Evolutionary conservation across 2,329 filamentous ascomycete genomes (phyloP), one percentile per base, ranked within the genome.

Genomic region (Lecanicillium sp.): DNA sequence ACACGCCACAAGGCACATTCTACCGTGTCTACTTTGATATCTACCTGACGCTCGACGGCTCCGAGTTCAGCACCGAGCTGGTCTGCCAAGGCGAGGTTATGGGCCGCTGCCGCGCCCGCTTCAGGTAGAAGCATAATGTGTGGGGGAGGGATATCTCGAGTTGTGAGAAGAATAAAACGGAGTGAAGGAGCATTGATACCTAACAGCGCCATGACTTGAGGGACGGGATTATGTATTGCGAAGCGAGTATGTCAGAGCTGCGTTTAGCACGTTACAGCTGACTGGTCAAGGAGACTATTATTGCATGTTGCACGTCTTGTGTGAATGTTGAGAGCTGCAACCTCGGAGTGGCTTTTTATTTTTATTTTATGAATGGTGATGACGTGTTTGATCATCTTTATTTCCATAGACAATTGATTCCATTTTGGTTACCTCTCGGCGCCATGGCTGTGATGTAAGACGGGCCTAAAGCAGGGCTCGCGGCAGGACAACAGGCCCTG

Each of bases 81-180:
- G 91, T 97, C n/a, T 98, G 93, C 71, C 93, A 98, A 68, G 93
- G 93, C 61, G 93, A 97, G 68, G 90, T 98, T 56, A 98, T 97
- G 93, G 93, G 93, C 56, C 84, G 91, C 55, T 97, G 91, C 79
- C 85, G 90, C 54, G 87, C 91, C 51, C 81, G 90, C 64, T 97
- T 97, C 77, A 75, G 80, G 67, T 84, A 72, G 67, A 47, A 20
- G 20, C 15, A 19, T 20, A 11, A 20, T 43, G 20, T 32, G 17
- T n/a, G n/a, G 29, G 37, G 19, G 27, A 45, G 11, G 33, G 26
- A 19, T 11, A 35, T 27, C 42, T 45, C 7, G 17, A 38, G 36
- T 11, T 40, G 26, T 33, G 36, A 32, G 36, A 40, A 17, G 43
- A 15, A 40, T 33, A 15, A 40, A 44, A 47, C 24, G 11, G 30